Evolutionary conservation across 257 asterid species (phyloP).

Genomic region (Solanum medicagineum): DNA sequence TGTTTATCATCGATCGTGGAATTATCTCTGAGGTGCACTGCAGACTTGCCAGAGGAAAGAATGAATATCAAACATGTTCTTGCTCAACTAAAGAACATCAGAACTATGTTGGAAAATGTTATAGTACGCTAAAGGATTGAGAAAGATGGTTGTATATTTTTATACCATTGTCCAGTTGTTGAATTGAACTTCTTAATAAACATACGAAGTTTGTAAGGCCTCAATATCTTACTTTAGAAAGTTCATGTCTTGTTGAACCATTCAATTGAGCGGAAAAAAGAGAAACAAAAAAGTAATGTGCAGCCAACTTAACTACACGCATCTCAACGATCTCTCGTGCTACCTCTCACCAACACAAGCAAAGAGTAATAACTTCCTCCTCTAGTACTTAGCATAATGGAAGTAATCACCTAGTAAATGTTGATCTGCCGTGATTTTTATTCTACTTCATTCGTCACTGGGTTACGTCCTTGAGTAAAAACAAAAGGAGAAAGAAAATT

Average conservation of each 20-base stretch:
- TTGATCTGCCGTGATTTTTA: background rate
- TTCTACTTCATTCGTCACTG: background rate
- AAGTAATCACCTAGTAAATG: background rate
- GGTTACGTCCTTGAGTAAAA: background rate
- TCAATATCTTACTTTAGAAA: background rate
- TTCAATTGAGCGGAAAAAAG: background rate
- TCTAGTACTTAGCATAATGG: background rate
- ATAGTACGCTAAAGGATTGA: background rate
- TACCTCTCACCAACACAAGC: background rate
- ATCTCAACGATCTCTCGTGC: background rate
- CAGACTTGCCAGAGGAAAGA: slow-evolving; percentile 18
- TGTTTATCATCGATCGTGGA: slow-evolving; percentile 12
- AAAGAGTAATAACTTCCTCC: background rate
- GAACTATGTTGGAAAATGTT: background rate
- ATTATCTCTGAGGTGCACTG: slow-evolving; percentile 25
- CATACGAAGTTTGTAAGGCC: background rate
- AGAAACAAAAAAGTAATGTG: no score
- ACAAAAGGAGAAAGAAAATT: background rate
- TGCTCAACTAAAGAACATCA: slow-evolving; percentile 11
- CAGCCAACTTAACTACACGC: background rate
- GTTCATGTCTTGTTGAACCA: background rate
- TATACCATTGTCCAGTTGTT: background rate
- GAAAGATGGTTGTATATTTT: background rate
- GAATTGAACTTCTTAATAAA: background rate
- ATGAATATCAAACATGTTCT: slow-evolving; percentile 16